Evolutionary conservation across 2,329 filamentous ascomycete species (phyloP).

Genomic region (Microdochium trichocladiopsis): DNA sequence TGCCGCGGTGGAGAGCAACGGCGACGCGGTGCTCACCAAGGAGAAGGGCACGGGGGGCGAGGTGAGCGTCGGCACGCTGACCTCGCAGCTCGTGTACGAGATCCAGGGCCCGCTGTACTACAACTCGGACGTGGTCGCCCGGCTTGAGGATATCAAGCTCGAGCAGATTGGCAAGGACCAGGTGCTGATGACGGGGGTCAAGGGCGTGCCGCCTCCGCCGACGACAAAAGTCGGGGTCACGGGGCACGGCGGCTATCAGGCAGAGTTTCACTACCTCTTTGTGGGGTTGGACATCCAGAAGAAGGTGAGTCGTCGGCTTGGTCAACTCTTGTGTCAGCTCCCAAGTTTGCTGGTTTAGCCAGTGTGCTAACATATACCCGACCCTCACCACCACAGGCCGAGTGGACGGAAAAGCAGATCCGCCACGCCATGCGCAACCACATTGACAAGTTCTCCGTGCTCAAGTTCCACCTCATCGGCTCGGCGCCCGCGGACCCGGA

Average conservation of each 20-base stretch:
- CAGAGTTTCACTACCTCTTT: constrained; percentile 8
- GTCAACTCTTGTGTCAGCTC: no score
- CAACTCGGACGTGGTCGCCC: constrained; percentile 26
- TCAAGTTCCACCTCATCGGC: constrained; percentile 6
- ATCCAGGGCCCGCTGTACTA: constrained; percentile 26
- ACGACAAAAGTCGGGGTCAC: constrained; percentile 28
- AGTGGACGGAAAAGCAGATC: constrained; percentile 15
- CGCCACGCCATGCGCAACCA: constrained; percentile 17
- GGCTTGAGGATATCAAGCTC: constrained; percentile 27
- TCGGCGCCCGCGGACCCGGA: constrained; percentile 2
- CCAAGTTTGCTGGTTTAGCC: no score
- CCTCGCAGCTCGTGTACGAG: constrained; percentile 25
- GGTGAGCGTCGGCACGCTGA: constrained; percentile 10
- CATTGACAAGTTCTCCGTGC: constrained; percentile 5
- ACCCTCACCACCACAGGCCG: not conserved
- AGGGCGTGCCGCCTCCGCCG: constrained; percentile 23
- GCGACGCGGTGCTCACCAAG: constrained; percentile 8
- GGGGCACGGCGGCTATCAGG: constrained; percentile 23
- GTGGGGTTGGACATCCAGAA: constrained; percentile 1
- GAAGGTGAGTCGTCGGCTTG: constrained; percentile 7
- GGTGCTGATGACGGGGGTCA: constrained; percentile 15
- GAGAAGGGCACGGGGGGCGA: constrained; percentile 13
- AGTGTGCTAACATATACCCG: no score
- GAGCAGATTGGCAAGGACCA: constrained; percentile 26
- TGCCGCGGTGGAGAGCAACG: constrained; percentile 3